These are phyloP conservation scores for Colletotrichum navitas DNA, from an alignment of 2,329 filamentous ascomycete species.

Conservation along the genomic window DNA sequence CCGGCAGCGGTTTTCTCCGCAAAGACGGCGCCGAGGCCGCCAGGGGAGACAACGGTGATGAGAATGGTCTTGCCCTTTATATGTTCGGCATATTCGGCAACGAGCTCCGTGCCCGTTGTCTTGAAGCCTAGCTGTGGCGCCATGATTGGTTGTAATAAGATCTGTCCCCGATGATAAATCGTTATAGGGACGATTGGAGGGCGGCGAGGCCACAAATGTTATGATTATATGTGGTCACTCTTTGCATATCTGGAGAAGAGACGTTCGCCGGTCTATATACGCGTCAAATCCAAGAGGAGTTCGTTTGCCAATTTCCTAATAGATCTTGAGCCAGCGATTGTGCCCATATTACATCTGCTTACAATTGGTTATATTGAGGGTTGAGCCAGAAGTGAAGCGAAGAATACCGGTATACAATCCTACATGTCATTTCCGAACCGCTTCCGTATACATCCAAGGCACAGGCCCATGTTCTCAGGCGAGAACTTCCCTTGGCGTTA, in stretches of 20 bases:
- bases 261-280: not conserved
- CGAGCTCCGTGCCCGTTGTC: constrained; percentile 47
- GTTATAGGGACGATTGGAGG: too few species aligned
- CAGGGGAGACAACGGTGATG: constrained; percentile 57
- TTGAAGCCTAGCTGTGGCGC: constrained; percentile 11
- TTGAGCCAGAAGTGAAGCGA: too few species aligned
- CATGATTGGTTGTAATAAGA: constrained; percentile 6
- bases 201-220: not conserved
- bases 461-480: not conserved
- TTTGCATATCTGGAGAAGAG: not conserved
- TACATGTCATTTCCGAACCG: too few species aligned
- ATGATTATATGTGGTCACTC: not conserved
- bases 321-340: not conserved
- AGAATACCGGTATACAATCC: too few species aligned
- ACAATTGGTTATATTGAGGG: not conserved
- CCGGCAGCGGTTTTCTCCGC: constrained; percentile 54
- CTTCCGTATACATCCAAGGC: too few species aligned
- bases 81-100: constrained; percentile 46
- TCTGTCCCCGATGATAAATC: not conserved
- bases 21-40: constrained; percentile 55
- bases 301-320: too few species aligned
- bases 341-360: not conserved
- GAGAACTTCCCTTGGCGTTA: constrained; percentile 4
- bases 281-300: too few species aligned
- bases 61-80: constrained; percentile 56